Conservation (phyloP, 2,329 filamentous ascomycete species). For the Verticillium tricorpus region DNA sequence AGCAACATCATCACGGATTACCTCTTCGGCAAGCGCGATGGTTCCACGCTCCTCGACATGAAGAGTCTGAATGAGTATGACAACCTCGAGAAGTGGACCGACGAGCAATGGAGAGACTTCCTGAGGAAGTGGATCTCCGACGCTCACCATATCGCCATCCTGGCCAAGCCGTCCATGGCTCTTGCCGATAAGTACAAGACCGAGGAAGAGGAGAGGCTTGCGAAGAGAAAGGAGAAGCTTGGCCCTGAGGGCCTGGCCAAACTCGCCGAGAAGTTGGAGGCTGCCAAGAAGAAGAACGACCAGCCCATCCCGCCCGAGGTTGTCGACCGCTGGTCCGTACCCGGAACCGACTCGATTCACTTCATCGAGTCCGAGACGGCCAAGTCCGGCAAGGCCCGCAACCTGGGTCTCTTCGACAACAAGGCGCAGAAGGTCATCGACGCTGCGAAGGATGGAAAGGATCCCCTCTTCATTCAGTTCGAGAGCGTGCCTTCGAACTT, state of each 20-base stretch:
- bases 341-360: slow-evolving; percentile 84
- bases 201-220: slow-evolving; percentile 74
- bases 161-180: slow-evolving; percentile 79
- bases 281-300: slow-evolving; percentile 85
- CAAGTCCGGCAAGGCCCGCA: slow-evolving; percentile 71
- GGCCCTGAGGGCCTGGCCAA: slow-evolving; percentile 77
- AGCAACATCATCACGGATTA: slow-evolving; percentile 88
- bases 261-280: slow-evolving; percentile 70
- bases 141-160: slow-evolving; percentile 79
- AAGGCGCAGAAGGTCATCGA: slow-evolving; percentile 74
- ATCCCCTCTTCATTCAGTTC: slow-evolving; percentile 93
- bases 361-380: slow-evolving; percentile 89
- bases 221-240: slow-evolving; percentile 71
- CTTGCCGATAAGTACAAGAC: slow-evolving; percentile 77
- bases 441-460: slow-evolving; percentile 45
- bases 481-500: slow-evolving; percentile 94
- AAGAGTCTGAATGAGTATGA: slow-evolving; percentile 58
- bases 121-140: slow-evolving; percentile 80
- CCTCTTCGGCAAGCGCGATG: slow-evolving; percentile 82
- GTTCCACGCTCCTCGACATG: slow-evolving; percentile 65
- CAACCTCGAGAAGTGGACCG: slow-evolving; percentile 70
- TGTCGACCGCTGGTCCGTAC: slow-evolving; percentile 78
- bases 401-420: slow-evolving; percentile 63
- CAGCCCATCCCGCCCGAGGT: slow-evolving; percentile 76
- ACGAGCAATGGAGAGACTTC: slow-evolving; percentile 78